Evolutionary conservation across 345 rosid species (phyloP).

Genomic region (Angophora floribunda): DNA sequence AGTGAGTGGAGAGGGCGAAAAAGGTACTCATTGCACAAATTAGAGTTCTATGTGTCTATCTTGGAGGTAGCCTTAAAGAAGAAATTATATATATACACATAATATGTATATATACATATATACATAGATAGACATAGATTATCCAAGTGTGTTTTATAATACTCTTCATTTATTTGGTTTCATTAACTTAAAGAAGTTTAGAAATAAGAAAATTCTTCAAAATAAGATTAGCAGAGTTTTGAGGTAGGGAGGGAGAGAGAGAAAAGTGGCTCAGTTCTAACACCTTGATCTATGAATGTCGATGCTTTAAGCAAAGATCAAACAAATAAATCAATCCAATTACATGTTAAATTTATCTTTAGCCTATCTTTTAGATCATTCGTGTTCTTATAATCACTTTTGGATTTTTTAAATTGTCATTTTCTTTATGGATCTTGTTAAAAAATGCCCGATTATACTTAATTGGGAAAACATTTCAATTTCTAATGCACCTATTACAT

Average conservation of each 20-base stretch:
- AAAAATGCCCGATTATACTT: background rate
- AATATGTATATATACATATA: background rate
- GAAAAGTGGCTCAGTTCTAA: fast-evolving
- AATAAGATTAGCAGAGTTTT: background rate
- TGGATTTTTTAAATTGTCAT: background rate
- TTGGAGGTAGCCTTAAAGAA: background rate
- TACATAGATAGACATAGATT: background rate
- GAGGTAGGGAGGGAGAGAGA: background rate
- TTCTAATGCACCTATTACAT: fast-evolving
- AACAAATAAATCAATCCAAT: background rate
- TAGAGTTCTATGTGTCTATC: background rate
- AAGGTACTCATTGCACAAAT: background rate
- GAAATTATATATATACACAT: background rate
- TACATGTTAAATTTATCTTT: background rate
- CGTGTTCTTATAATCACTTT: background rate
- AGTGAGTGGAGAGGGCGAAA: too few relatives aligned
- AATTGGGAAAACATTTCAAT: background rate
- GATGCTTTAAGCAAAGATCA: background rate
- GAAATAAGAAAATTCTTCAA: background rate
- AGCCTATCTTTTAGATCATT: background rate
- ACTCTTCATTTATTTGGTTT: background rate
- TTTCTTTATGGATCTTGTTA: background rate
- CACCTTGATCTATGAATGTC: background rate
- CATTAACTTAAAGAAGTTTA: background rate
- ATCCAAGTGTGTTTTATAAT: background rate